Evolutionary conservation across 345 rosid genomes (phyloP), one percentile per base, ranked within the genome.

Genomic region (Barbarea vulgaris): DNA sequence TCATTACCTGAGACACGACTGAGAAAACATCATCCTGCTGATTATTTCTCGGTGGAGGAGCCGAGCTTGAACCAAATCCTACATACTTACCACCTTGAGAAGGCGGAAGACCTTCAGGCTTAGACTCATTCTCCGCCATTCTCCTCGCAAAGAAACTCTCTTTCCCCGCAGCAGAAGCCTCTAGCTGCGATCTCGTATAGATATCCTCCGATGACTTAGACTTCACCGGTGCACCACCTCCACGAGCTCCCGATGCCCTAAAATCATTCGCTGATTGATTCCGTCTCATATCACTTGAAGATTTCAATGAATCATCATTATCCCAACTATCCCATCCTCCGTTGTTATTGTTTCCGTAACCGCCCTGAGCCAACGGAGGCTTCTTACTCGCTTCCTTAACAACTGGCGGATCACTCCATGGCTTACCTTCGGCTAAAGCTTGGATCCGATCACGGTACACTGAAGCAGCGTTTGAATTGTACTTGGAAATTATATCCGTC

Each of bases 51-150:
- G 79, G 79, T 12, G 86, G 41, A 52, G 87, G 86, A 50, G 84
- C 70, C 10, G 96, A 87, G 70, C 86, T 83, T 13, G 98, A 95
- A 73, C 99, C 99, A 48, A 92, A 95, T 27, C 99, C 99, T 0
- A 92, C 97, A 75, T 90, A 92, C 82, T 90, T 95, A 21, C 99
- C 99, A 0, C 98, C 98, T 70, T 87, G 92, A 2, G 99, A 90
- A 1, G 99, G 99, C 3, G 97, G 97, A 33, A 95, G 18, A 1
- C 94, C 99, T 17, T 92, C 98, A 1, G 99, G 98, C 72, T 85
- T 83, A 4, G 89, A 78, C 63, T 90, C 94, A 72, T 95, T 92
- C 81, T 92, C 99, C 7, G 82, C 85, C 77, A 87, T 77, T 73
- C 83, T 92, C 51, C 79, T 71, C 2, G 98, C 89, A 15, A 92